These are phyloP conservation scores for Boletus rubroflammeus DNA, from an alignment of 768 basidiomycete species.

Conservation along the genomic window DNA sequence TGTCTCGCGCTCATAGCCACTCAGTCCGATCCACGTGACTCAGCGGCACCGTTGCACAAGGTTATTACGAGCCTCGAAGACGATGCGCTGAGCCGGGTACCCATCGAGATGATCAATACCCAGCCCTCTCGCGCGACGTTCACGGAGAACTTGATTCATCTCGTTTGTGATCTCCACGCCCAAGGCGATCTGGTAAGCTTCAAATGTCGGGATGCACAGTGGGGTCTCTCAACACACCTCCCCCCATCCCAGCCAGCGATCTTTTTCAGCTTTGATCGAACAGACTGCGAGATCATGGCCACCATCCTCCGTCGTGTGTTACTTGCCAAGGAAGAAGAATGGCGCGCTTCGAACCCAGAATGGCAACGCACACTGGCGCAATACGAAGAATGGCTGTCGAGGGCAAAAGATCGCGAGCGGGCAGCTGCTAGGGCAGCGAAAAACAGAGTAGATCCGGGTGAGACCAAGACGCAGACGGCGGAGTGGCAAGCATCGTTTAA, in stretches of 20 bases:
- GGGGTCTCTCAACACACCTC: neutral
- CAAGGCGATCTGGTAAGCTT: slow-evolving; percentile 50
- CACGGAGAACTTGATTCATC: slow-evolving; percentile 42
- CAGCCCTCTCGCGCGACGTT: slow-evolving; percentile 34
- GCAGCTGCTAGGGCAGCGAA: slow-evolving; percentile 39
- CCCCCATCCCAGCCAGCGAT: slow-evolving; percentile 51
- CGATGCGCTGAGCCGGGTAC: slow-evolving; percentile 25
- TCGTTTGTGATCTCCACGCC: slow-evolving; percentile 57
- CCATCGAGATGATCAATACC: slow-evolving; percentile 25
- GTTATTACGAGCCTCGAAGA: slow-evolving; percentile 44
- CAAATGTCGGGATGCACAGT: neutral
- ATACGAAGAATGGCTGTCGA: slow-evolving; percentile 48
- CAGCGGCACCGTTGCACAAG: slow-evolving; percentile 31
- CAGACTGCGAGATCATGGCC: slow-evolving; percentile 55
- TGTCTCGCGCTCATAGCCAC: slow-evolving; percentile 37
- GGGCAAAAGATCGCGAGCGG: slow-evolving; percentile 47
- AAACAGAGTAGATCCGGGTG: slow-evolving; percentile 34
- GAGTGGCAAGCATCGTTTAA: slow-evolving; percentile 56
- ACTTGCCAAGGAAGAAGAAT: slow-evolving; percentile 42
- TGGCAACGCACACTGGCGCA: slow-evolving; percentile 50
- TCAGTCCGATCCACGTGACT: slow-evolving; percentile 34
- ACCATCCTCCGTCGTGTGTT: slow-evolving; percentile 35
- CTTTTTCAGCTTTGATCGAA: slow-evolving; percentile 63
- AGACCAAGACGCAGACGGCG: slow-evolving; percentile 14
- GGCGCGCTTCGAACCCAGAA: slow-evolving; percentile 43